A percentile compares a stretch with the other conserved stretches of the same genome.
Evolutionary conservation across 2,329 filamentous ascomycete species (phyloP).

Genomic region (Mycocentrospora acerina): DNA sequence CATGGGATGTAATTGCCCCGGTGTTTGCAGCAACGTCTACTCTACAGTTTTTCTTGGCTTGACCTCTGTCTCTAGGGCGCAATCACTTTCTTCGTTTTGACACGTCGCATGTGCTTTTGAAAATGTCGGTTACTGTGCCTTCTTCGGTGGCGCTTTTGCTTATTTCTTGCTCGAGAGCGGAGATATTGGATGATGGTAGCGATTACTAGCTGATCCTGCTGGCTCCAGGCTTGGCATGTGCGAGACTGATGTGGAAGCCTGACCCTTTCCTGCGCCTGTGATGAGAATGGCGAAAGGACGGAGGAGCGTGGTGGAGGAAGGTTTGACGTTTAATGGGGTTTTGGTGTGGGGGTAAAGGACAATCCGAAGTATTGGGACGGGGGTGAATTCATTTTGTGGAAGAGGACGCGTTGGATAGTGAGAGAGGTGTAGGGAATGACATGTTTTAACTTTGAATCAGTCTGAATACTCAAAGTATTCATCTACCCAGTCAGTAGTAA

Average conservation of each 20-base stretch:
- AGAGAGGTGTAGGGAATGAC: too few species aligned
- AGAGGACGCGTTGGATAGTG: too few species aligned
- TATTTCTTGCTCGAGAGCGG: conserved; percentile 8
- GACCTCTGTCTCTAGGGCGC: conserved; percentile 6
- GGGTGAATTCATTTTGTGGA: neutral
- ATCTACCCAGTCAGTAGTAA: too few species aligned
- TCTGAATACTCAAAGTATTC: too few species aligned
- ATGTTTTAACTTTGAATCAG: too few species aligned
- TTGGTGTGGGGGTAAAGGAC: conserved; percentile 33
- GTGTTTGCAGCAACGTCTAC: conserved; percentile 26
- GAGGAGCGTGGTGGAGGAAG: conserved; percentile 31
- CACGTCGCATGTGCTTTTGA: conserved; percentile 18
- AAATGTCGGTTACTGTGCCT: conserved; percentile 27
- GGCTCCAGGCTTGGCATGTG: conserved; percentile 57
- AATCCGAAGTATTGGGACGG: conserved; percentile 11
- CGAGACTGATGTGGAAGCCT: conserved; percentile 54
- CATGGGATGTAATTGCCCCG: conserved; percentile 18
- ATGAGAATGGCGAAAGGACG: conserved; percentile 48
- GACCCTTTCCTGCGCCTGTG: conserved; percentile 59
- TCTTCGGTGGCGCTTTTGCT: conserved; percentile 4
- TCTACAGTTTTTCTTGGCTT: conserved; percentile 10
- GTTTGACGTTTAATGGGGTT: conserved; percentile 55
- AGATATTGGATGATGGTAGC: conserved; percentile 17
- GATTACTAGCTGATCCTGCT: conserved; percentile 52
- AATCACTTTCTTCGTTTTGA: conserved; percentile 6